phyloP scores from a whole-genome alignment of 2,329 filamentous ascomycete genomes.

The Blumeriella jaapii region DNA sequence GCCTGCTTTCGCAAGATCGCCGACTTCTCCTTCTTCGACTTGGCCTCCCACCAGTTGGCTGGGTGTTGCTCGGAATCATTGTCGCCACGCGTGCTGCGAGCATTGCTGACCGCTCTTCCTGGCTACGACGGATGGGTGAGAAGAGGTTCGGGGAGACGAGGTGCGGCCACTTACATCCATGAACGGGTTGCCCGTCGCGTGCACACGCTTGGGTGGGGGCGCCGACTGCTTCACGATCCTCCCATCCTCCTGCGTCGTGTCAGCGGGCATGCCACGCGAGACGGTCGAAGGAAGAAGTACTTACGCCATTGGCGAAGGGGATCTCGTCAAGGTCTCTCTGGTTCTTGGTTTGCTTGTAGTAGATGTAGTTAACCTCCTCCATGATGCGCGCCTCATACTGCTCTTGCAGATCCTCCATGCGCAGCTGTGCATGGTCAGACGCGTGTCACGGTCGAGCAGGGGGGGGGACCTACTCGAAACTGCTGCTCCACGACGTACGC shows the following conservation, averaged over 20 bases:
- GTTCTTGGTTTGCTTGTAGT: constrained; percentile 8
- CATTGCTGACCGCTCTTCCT: constrained; percentile 2
- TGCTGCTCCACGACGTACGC: constrained; percentile 11
- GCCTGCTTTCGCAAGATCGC: constrained; percentile 4
- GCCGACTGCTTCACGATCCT: constrained; percentile 3
- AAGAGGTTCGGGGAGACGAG: neutral
- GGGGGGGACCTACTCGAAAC: constrained; percentile 16
- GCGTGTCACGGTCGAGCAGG: neutral
- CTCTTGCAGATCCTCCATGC: constrained; percentile 15
- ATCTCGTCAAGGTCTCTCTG: constrained; percentile 13
- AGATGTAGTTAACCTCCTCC: constrained; percentile 16
- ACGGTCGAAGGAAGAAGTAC: too few species aligned
- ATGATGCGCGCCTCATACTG: constrained; percentile 12
- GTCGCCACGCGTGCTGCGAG: constrained; percentile 7
- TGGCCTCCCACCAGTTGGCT: constrained; percentile 14
- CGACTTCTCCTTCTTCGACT: constrained; percentile 7
- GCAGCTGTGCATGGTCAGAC: constrained; percentile 12
- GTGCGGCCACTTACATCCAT: constrained; percentile 5
- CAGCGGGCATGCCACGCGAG: constrained; percentile 2
- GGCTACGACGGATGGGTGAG: constrained; percentile 9
- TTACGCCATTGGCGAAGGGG: constrained; percentile 19
- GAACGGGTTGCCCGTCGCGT: constrained; percentile 9
- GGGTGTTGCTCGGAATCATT: constrained; percentile 19
- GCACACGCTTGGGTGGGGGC: constrained; percentile 8
- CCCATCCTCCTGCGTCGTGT: constrained; percentile 15